phyloP scores from a whole-genome alignment of 1,284 basidiomycete genomes.

The Melampsora americana region DNA sequence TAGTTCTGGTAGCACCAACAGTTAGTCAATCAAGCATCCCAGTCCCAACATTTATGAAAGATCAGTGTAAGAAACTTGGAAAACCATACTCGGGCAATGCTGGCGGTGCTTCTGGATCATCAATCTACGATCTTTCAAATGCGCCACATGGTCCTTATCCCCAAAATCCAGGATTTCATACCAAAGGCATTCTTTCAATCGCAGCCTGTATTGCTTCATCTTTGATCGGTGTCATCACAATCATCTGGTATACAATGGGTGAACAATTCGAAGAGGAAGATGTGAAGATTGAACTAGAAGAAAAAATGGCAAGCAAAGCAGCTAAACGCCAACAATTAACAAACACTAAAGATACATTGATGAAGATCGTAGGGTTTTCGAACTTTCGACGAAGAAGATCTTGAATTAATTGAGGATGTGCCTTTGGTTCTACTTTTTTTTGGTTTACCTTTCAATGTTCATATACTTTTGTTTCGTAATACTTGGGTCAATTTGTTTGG shows the following conservation, averaged over 20 bases:
- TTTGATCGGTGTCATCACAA: conserved; percentile 71
- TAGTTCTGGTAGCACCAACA: conserved; percentile 73
- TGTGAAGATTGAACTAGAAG: conserved; percentile 48
- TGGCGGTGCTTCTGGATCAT: conserved; percentile 15
- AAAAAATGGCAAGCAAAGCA: conserved; percentile 42
- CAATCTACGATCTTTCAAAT: conserved; percentile 26
- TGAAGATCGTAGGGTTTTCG: background rate
- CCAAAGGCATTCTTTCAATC: conserved; percentile 67
- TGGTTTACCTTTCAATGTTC: too few species aligned
- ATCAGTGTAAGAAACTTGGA: conserved; percentile 18
- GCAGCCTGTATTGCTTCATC: conserved; percentile 78
- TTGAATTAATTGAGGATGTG: too few species aligned
- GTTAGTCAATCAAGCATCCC: conserved; percentile 23
- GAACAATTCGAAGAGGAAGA: conserved; percentile 51
- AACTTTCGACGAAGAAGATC: too few species aligned
- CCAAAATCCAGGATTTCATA: conserved; percentile 21
- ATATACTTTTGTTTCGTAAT: too few species aligned
- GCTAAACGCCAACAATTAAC: background rate
- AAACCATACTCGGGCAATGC: conserved; percentile 27
- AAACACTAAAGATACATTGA: background rate
- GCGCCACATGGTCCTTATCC: conserved; percentile 36
- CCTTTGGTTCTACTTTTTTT: too few species aligned
- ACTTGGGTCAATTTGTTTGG: too few species aligned
- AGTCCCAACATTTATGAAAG: conserved; percentile 44
- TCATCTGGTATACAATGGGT: conserved; percentile 69